Conservation (phyloP, 2,329 filamentous ascomycete genomes). For the Passalora sequoiae region DNA sequence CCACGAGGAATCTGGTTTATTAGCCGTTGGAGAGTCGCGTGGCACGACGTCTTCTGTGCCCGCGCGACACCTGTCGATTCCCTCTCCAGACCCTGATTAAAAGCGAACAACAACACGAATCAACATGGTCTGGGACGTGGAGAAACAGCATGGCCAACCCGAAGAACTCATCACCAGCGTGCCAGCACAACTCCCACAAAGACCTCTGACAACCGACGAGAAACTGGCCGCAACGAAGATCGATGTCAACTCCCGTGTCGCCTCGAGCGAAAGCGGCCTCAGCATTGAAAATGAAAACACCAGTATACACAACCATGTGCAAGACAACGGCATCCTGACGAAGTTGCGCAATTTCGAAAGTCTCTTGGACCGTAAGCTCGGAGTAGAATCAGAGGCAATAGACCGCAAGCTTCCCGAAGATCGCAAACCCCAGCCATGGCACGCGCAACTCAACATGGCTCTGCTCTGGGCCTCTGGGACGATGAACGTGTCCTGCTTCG, state of each 20-base stretch:
- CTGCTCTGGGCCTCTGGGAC: conserved; percentile 34
- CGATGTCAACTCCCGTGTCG: conserved; percentile 22
- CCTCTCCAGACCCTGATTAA: neutral
- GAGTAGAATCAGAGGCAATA: conserved; percentile 46
- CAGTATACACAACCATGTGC: conserved; percentile 3
- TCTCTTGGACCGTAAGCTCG: conserved; percentile 42
- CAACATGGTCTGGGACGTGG: conserved; percentile 20
- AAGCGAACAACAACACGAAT: neutral
- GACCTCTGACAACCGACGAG: conserved; percentile 28
- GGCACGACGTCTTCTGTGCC: neutral
- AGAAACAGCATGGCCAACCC: conserved; percentile 22
- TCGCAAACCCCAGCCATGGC: conserved; percentile 40
- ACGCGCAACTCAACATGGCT: conserved; percentile 31
- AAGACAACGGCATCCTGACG: conserved; percentile 29
- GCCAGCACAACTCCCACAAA: conserved; percentile 14
- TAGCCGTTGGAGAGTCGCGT: neutral
- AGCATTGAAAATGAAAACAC: conserved; percentile 1
- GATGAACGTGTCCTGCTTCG: conserved; percentile 35
- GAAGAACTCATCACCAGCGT: conserved; percentile 16
- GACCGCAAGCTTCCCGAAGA: conserved; percentile 44
- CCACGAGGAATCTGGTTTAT: neutral
- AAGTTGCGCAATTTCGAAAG: conserved; percentile 37
- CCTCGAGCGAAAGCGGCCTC: conserved; percentile 6
- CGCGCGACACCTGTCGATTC: too few species aligned
- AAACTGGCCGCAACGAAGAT: conserved; percentile 27